A percentile compares a stretch with the other conserved stretches of the same genome.
Conservation (phyloP, 2,329 filamentous ascomycete genomes). For the Dryadomyces quercivorus region DNA sequence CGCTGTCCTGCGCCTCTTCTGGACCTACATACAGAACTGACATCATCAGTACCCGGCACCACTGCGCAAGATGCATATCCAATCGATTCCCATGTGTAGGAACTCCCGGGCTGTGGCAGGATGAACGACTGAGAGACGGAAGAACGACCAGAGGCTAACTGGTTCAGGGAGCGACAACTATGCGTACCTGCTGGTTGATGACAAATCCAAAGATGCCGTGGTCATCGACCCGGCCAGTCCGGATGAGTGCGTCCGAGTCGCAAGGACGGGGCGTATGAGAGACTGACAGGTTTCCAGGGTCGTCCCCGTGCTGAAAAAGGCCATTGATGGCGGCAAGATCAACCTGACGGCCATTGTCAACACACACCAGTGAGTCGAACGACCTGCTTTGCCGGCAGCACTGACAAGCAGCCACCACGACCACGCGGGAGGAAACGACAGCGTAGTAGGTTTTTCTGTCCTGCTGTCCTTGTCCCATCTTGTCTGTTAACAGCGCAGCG, state of each 20-base stretch:
- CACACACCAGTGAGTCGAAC: constrained; percentile 71
- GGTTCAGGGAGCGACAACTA: constrained; percentile 73
- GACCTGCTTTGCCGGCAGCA: not conserved
- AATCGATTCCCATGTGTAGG: constrained; percentile 82
- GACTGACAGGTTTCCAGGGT: constrained; percentile 29
- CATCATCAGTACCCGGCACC: not conserved
- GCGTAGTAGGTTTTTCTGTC: constrained; percentile 44
- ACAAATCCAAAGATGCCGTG: constrained; percentile 64
- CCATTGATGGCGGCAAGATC: constrained; percentile 58
- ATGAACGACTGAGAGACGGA: not conserved
- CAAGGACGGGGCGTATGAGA: not conserved
- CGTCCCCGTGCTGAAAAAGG: constrained; percentile 55
- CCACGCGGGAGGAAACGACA: constrained; percentile 82
- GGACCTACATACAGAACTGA: not conserved
- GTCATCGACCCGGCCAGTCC: constrained; percentile 75
- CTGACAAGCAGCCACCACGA: constrained; percentile 62
- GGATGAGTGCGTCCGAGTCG: constrained; percentile 46
- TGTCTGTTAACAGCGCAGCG: constrained; percentile 17
- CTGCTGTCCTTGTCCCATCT: too few relatives aligned
- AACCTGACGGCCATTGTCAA: constrained; percentile 87
- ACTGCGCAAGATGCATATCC: constrained; percentile 66
- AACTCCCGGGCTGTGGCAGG: too few relatives aligned
- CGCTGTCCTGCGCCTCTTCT: not conserved
- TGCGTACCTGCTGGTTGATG: constrained; percentile 68
- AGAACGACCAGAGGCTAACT: not conserved